Conservation (phyloP, 2,329 filamentous ascomycete genomes). For the Fusarium secorum region DNA sequence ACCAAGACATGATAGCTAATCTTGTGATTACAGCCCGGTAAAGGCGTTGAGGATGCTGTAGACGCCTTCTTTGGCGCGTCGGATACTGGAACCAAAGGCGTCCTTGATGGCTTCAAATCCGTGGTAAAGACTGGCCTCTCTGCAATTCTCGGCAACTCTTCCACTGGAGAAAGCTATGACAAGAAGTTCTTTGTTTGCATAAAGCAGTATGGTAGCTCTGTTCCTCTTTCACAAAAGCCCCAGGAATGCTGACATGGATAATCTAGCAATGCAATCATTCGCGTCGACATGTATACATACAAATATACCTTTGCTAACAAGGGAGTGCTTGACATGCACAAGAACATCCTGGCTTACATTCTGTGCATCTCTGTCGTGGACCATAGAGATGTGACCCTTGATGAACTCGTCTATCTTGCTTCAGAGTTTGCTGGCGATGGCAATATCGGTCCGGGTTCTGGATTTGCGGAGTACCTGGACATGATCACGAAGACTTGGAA, state of each 20-base stretch:
- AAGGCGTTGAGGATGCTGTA: neutral
- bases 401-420: neutral
- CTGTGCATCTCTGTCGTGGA: neutral
- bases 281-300: neutral
- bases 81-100: neutral
- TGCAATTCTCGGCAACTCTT: neutral
- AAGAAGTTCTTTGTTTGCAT: neutral
- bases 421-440: neutral
- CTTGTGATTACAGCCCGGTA: neutral
- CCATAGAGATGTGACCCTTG: neutral
- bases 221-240: accelerated
- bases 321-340: neutral
- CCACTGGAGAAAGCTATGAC: neutral
- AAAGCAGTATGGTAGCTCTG: neutral
- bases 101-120: neutral
- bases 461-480: neutral
- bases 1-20: accelerated
- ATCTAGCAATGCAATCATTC: neutral
- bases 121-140: neutral
- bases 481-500: neutral
- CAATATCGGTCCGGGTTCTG: neutral
- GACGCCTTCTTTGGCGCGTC: neutral
- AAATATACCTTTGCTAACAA: neutral
- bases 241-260: neutral
- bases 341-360: neutral